Base-by-base conservation (phyloP, 2,329 filamentous ascomycete species). In the Zymoseptoria crescenta region DNA sequence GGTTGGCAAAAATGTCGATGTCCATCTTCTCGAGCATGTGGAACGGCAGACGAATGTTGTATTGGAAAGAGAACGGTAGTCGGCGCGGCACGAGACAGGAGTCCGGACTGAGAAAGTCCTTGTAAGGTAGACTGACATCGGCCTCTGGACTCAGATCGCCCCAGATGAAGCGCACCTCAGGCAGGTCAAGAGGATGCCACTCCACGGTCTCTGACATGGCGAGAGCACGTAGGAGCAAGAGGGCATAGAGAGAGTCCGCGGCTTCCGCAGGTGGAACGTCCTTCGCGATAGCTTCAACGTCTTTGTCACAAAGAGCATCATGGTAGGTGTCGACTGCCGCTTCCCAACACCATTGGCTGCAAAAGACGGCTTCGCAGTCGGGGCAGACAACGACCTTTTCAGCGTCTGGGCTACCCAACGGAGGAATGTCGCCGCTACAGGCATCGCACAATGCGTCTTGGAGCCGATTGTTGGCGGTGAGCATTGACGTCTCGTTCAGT, bases 371-470 rank as follows among this genome's bases (percentile, higher is more conserved):
- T 59, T 80, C 77, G 70, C 83, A 86, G 30, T 80, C 77, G 45
- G 78, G 74, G 65, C 83, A 86, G 2, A 75, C 71, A 6, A 80
- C 74, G 10, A 68, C 62, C 1, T 62, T 59, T 2, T 61, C 58
- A 27, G 63, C 61, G 21, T 61, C 67, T 4, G 65, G 59, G 13
- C 66, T 69, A 52, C 61, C 64, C 5, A 72, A 59, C 27, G 66
- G 64, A 0, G 88, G 89, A 5, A 95, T 80, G 24, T 84, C 83
- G 7, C 82, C 80, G 67, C 91, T 91, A 73, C 93, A 97, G 13
- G 91, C 91, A 73, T 97, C 93, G 74, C 93, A 97, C 29, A 93
- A 82, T 4, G 88, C 81, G 62, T 96, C 91, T 70, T 95, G 91
- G 10, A 94, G 82, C 29, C 91, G 86, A 71, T 94, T 94, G 67